Conservation (phyloP, 2,329 filamentous ascomycete genomes). For the Lasiodiplodia sp. region DNA sequence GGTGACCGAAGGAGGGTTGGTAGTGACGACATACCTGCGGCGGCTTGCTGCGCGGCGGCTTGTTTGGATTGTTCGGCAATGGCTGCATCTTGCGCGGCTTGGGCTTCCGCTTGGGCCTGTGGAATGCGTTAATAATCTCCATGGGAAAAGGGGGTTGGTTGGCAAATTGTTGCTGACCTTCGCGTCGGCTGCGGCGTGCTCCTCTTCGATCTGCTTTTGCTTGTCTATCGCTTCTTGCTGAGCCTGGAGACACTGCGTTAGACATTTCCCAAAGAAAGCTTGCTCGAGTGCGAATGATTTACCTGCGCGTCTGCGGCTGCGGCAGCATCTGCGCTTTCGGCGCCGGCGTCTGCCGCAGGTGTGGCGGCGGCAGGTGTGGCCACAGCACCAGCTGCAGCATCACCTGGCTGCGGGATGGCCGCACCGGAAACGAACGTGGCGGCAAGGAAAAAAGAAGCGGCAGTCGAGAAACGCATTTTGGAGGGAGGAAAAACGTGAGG, state of each 20-base stretch:
- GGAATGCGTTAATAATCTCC: background rate
- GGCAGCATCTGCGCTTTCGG: background rate
- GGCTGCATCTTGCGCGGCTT: background rate
- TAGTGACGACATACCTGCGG: too few species aligned
- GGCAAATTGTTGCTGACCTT: background rate
- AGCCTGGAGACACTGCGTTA: background rate
- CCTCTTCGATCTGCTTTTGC: background rate
- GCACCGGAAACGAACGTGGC: conserved; percentile 8
- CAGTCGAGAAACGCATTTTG: conserved; percentile 14
- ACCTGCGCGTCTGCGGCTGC: background rate
- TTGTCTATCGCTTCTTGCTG: background rate
- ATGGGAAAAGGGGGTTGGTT: background rate
- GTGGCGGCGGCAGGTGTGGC: background rate
- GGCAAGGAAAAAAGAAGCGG: conserved; percentile 2
- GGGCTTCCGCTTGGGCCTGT: background rate
- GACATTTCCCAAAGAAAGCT: too few species aligned
- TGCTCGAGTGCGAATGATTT: too few species aligned
- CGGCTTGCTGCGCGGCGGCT: background rate
- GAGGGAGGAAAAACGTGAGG: too few species aligned
- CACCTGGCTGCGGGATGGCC: conserved; percentile 8
- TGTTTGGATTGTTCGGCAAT: background rate
- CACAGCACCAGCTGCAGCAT: background rate
- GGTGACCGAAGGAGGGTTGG: too few species aligned
- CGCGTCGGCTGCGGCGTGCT: background rate
- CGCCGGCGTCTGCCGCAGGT: background rate